phyloP scores from a whole-genome alignment of 305 asterid genomes.

The Fraxinus latifolia region DNA sequence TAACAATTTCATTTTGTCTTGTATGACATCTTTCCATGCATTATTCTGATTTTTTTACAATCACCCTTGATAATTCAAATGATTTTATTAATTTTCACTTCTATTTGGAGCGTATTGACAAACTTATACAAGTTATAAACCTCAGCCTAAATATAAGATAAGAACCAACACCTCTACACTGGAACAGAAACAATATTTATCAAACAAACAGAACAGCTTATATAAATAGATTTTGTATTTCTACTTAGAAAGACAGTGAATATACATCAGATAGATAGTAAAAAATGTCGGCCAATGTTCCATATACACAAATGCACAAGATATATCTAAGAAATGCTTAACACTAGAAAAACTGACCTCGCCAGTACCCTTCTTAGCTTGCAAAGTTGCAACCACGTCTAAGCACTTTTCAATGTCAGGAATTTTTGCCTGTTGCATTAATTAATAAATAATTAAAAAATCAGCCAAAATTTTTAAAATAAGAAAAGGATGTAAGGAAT shows the following conservation, averaged over 20 bases:
- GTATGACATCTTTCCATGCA: not conserved
- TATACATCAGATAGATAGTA: not conserved
- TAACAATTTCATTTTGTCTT: not conserved
- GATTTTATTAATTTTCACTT: not conserved
- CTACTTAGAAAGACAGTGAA: not conserved
- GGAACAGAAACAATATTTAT: not conserved
- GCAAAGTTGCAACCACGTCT: conserved; percentile 74
- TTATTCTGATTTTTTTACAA: not conserved
- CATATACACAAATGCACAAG: not conserved
- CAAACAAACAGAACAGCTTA: not conserved
- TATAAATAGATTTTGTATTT: not conserved
- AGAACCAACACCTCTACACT: not conserved
- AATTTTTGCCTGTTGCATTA: conserved; percentile 67
- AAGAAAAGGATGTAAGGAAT: conserved; percentile 2
- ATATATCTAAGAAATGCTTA: conserved; percentile 16
- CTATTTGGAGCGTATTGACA: not conserved
- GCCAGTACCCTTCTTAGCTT: conserved; percentile 76
- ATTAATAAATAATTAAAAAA: conserved; percentile 8
- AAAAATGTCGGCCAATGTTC: not conserved
- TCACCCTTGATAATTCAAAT: not conserved
- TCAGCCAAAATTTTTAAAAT: not conserved
- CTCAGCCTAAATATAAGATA: not conserved
- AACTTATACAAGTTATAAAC: not conserved
- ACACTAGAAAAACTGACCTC: conserved; percentile 68
- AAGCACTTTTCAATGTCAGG: conserved; percentile 95